Evolutionary conservation across 805 yeast genomes (phyloP).

Genomic region (Suhomyces vadensis): DNA sequence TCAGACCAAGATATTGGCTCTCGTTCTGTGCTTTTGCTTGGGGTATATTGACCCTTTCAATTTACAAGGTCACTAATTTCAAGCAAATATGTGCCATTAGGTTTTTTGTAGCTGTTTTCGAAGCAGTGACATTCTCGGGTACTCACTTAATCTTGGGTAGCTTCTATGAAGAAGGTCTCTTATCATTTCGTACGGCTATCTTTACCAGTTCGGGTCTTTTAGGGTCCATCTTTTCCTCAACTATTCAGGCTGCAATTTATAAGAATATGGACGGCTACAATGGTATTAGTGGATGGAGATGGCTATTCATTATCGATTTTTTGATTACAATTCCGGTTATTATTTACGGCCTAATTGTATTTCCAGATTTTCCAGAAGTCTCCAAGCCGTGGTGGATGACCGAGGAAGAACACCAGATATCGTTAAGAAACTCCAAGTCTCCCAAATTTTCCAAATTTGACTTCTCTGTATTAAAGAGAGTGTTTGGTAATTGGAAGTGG

Average conservation of each 20-base stretch:
- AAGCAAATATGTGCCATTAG: constrained; percentile 56
- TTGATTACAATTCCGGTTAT: constrained; percentile 58
- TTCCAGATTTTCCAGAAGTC: constrained; percentile 59
- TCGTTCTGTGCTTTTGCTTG: constrained; percentile 55
- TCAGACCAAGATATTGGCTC: constrained; percentile 60
- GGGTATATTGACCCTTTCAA: constrained; percentile 55
- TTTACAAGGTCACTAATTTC: constrained; percentile 48
- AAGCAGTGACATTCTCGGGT: constrained; percentile 57
- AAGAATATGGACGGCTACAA: constrained; percentile 44
- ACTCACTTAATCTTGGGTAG: constrained; percentile 55
- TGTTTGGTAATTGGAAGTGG: constrained; percentile 56
- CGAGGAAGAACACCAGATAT: constrained; percentile 42
- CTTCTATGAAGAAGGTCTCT: constrained; percentile 49
- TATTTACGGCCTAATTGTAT: constrained; percentile 54
- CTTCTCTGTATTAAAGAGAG: constrained; percentile 36
- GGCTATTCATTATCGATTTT: constrained; percentile 61
- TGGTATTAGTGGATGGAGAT: constrained; percentile 50
- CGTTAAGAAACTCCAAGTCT: constrained; percentile 23
- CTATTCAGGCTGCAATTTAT: constrained; percentile 57
- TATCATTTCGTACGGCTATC: constrained; percentile 40
- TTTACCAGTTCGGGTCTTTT: constrained; percentile 56
- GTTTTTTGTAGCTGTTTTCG: constrained; percentile 62
- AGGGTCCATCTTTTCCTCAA: constrained; percentile 56
- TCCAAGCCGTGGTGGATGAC: constrained; percentile 37
- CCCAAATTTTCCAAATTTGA: constrained; percentile 31